Evolutionary conservation across 495 filamentous ascomycete species (phyloP).

Genomic region (Gamarada debralockiae): DNA sequence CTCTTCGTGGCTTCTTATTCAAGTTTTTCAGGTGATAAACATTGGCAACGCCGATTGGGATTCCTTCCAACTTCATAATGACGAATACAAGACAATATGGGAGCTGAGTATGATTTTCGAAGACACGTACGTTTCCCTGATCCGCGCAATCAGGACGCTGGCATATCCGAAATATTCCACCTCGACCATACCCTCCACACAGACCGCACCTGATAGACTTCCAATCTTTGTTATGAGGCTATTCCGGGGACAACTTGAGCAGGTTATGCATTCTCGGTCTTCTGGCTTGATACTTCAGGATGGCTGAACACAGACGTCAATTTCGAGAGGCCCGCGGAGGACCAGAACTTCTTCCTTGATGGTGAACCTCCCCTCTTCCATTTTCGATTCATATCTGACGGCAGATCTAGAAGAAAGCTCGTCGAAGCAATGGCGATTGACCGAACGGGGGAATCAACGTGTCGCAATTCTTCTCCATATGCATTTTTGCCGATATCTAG

Average conservation of each 20-base stretch:
- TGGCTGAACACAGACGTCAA: slow-evolving; percentile 27
- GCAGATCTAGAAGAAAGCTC: slow-evolving; percentile 3
- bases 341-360: slow-evolving; percentile 30
- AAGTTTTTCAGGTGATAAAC: slow-evolving; percentile 28
- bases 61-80: slow-evolving; percentile 24
- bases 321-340: slow-evolving; percentile 20
- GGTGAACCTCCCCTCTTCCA: slow-evolving; percentile 5
- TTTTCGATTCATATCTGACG: neutral
- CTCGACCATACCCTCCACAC: slow-evolving; percentile 4
- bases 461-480: slow-evolving; percentile 38
- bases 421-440: slow-evolving; percentile 28
- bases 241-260: slow-evolving; percentile 36
- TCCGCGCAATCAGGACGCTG: slow-evolving; percentile 33
- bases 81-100: slow-evolving; percentile 30
- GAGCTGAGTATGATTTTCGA: slow-evolving; percentile 31
- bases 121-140: slow-evolving; percentile 33
- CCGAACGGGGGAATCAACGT: slow-evolving; percentile 33
- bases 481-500: slow-evolving; percentile 36
- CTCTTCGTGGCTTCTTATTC: neutral
- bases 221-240: slow-evolving; percentile 38
- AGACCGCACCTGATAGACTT: slow-evolving; percentile 20
- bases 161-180: slow-evolving; percentile 35
- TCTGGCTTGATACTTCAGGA: slow-evolving; percentile 42
- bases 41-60: slow-evolving; percentile 29
- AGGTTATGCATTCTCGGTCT: slow-evolving; percentile 32